Evolutionary conservation across 2,329 filamentous ascomycete species (phyloP).

Genomic region (Clarireedia hainanense): DNA sequence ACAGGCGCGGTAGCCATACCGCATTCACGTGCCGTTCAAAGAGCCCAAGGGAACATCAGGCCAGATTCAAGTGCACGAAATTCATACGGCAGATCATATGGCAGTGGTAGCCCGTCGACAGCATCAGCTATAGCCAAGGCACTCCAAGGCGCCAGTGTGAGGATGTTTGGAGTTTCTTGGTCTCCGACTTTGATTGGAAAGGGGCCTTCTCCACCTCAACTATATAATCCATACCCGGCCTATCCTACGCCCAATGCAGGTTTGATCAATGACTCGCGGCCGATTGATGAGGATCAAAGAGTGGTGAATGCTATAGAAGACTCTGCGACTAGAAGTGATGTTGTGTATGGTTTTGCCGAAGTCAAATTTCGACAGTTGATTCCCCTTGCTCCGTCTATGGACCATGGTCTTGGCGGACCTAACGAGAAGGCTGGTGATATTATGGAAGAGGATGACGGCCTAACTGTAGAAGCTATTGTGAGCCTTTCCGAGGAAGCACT

Average conservation of each 20-base stretch:
- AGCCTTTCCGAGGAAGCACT: conserved; percentile 88
- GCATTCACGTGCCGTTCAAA: conserved; percentile 64
- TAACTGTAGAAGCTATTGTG: conserved; percentile 81
- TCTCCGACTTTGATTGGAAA: conserved; percentile 53
- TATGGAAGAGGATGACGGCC: conserved; percentile 60
- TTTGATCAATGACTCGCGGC: conserved; percentile 60
- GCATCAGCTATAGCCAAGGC: conserved; percentile 92
- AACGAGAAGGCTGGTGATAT: conserved; percentile 46
- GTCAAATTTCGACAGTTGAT: conserved; percentile 98
- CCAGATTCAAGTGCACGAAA: conserved; percentile 57
- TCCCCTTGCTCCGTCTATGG: conserved; percentile 71
- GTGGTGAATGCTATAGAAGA: conserved; percentile 82
- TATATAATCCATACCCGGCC: conserved; percentile 75
- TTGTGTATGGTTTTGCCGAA: conserved; percentile 95
- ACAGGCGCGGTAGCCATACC: conserved; percentile 63
- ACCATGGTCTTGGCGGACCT: conserved; percentile 61
- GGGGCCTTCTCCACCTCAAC: conserved; percentile 62
- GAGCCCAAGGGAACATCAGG: conserved; percentile 57
- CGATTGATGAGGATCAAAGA: conserved; percentile 70
- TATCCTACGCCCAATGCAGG: conserved; percentile 65
- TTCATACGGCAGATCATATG: conserved; percentile 61
- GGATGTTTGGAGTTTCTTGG: conserved; percentile 64
- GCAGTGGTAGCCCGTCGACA: conserved; percentile 53
- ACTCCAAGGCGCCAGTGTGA: conserved; percentile 80
- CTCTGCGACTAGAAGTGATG: conserved; percentile 84